phyloP scores from a whole-genome alignment of 2,329 filamentous ascomycete genomes.

The Fusarium scirpi region DNA sequence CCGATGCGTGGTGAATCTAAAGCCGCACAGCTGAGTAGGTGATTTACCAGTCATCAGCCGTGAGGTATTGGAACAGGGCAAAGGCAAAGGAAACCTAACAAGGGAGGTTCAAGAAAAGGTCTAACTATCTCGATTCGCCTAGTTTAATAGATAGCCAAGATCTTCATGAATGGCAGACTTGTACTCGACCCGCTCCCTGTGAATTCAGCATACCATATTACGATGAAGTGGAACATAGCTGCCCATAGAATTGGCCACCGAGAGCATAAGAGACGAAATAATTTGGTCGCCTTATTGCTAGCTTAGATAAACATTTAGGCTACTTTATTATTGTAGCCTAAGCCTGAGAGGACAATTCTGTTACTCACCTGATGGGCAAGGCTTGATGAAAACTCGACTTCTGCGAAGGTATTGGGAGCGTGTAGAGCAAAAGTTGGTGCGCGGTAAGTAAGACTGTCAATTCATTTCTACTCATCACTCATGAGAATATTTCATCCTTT shows the following conservation, averaged over 20 bases:
- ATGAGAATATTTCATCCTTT: background rate
- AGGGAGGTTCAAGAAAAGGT: slow-evolving; percentile 5
- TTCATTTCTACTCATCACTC: slow-evolving; percentile 13
- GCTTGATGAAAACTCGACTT: background rate
- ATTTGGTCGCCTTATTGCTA: background rate
- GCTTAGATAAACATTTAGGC: background rate
- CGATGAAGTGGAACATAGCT: background rate
- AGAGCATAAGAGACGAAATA: background rate
- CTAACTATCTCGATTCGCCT: slow-evolving; percentile 6
- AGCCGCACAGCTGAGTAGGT: background rate
- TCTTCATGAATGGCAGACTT: slow-evolving; percentile 1
- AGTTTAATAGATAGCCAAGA: slow-evolving; percentile 21
- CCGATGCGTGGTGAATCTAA: slow-evolving; percentile 22
- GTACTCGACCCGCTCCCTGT: background rate
- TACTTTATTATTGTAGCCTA: background rate
- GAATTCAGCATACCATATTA: background rate
- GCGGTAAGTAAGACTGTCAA: background rate
- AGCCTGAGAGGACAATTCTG: background rate
- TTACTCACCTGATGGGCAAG: background rate
- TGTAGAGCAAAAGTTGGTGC: background rate
- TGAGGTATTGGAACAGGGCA: background rate
- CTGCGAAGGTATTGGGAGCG: background rate
- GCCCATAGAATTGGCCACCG: background rate
- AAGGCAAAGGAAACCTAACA: background rate
- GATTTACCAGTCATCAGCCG: background rate